phyloP scores from a whole-genome alignment of 2,329 filamentous ascomycete species.

The Penicillium rolfsii region DNA sequence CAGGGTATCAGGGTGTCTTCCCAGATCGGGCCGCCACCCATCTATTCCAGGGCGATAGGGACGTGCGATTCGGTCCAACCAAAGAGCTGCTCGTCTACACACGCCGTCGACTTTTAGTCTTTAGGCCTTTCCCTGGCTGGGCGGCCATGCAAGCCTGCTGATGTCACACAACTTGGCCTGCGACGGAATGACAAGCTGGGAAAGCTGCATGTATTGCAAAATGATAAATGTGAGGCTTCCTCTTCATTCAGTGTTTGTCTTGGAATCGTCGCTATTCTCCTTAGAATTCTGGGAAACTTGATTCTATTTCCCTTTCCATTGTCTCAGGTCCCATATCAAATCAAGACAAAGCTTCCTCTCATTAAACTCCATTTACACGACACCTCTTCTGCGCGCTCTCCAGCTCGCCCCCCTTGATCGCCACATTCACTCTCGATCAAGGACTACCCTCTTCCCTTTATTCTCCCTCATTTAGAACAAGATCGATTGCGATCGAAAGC shows the following conservation, averaged over 20 bases:
- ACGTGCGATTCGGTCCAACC: background rate
- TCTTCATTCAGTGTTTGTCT: background rate
- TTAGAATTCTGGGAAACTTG: background rate
- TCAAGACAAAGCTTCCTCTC: background rate
- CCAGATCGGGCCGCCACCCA: conserved; percentile 3
- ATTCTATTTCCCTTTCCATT: background rate
- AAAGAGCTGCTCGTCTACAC: background rate
- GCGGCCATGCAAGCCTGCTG: background rate
- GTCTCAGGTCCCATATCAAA: background rate
- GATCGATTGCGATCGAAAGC: background rate
- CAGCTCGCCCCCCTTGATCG: conserved; percentile 1
- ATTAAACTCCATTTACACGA: background rate
- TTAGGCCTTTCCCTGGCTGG: background rate
- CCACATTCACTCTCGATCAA: background rate
- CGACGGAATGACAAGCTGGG: conserved; percentile 1
- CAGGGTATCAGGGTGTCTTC: background rate
- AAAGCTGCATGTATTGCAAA: background rate
- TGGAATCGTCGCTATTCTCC: background rate
- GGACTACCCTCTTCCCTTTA: no score
- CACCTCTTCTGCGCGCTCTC: background rate
- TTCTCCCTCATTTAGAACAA: no score
- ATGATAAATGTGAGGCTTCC: background rate
- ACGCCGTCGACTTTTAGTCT: background rate
- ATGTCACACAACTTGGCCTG: background rate
- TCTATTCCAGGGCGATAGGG: background rate